Evolutionary conservation across 1,284 basidiomycete species (phyloP), one percentile per base, ranked within the genome.

Genomic region (Flammula alnicola): DNA sequence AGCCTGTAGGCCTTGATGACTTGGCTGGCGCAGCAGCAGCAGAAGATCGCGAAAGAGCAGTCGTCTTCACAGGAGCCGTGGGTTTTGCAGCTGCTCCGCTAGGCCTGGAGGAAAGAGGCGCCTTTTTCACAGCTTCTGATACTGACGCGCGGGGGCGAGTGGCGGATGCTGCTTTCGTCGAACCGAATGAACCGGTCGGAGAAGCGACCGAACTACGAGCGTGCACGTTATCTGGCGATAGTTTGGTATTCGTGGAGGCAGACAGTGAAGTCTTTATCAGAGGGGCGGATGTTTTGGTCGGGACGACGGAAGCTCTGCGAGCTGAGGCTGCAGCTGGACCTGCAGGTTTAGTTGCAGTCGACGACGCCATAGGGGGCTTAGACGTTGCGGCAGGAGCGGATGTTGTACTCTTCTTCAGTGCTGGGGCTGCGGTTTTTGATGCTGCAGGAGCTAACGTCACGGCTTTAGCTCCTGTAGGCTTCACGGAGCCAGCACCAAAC

Each of bases 401-500:
- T 48, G 73, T 76, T 27, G 70, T 64, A 10, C 80, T 69, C 66
- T 81, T 84, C 67, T 73, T 80, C 49, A 83, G 52, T 49, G 72
- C 60, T 30, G 73, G 60, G 8, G 73, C 63, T 17, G 59, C 47
- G 16, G 63, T 29, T 49, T 70, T 70, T 22, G 66, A 32, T 16
- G 64, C 43, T 8, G 68, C 59, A 47, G 72, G 50, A 23, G 67
- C 49, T 37, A 66, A 47, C 53, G 73, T 58, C 35, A 72, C 53
- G 37, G 76, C 71, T 60, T 80, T 75, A 50, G 78, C 59, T 51
- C 75, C 65, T 43, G 74, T 64, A 56, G 78, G 58, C 66, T 83
- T 88, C 46, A 77, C 71, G 51, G 74, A 59, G 52, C 83, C 81
- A 62, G 78, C 62, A 55, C 83, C 81, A 73, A 86, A 84, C 56